Evolutionary conservation across 768 basidiomycete genomes (phyloP), one percentile per base, ranked within the genome.

Genomic region (Tephrocybe sp.): DNA sequence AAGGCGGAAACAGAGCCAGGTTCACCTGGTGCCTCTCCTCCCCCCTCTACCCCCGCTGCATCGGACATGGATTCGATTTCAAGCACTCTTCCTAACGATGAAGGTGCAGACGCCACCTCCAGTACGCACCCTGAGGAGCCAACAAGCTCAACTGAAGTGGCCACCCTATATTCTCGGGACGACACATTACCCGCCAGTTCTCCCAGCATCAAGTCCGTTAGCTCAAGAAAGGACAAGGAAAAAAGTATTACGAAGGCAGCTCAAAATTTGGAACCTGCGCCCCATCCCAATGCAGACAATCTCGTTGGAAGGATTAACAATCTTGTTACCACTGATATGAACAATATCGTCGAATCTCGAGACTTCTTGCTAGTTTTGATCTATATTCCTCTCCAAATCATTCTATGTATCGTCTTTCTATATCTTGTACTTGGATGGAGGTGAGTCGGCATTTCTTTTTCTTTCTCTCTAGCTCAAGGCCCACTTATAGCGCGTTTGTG

Each of bases 251-350:
- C 39, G 11, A 26, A 50, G 30, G 16, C 54, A 21, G 16, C 47
- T 28, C 52, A 53, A 9, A 51, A 24, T 19, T 43, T 39, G 9
- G 48, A 56, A 19, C 16, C 24, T 5, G 56, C 52, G 16, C 42
- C 39, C 32, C 45, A 38, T 31, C 54, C 56, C 5, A 67, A 66
- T 38, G 61, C 66, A 9, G 68, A 67, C 8, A 83, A 85, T 59
- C 65, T 88, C 16, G 78, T 83, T 30, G 89, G 90, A 9, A 87
- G 81, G 61, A 83, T 92, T 61, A 91, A 86, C 63, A 91, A 89
- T 47, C 67, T 90, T 5, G 78, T 88, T 27, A 82, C 87, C 7
- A 82, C 83, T 1, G 89, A 92, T 64, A 38, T 75, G 51, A 53
- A 49, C 27, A 69, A 68, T 49, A 73, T 78, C 39, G 58, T 61